Evolutionary conservation across 2,329 filamentous ascomycete species (phyloP), one percentile per base, ranked within the genome.

Genomic region (Fusarium redolens): DNA sequence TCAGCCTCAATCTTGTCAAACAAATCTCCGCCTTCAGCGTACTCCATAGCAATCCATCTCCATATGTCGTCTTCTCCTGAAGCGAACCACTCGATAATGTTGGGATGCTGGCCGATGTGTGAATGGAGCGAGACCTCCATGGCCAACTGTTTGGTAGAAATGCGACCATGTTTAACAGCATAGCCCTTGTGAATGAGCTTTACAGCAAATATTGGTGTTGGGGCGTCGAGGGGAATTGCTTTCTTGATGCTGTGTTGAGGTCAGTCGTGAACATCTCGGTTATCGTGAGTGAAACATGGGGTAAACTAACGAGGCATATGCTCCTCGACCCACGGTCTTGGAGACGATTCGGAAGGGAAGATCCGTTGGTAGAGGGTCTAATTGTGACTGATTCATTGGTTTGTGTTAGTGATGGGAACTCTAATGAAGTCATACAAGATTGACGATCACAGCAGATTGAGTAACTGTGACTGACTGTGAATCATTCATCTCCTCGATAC

Each of bases 1-100:
- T 99, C 96, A 22, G 96, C 95, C 84, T 99, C 97, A 77, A 99
- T 98, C 86, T 99, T 99, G 90, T 99, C 96, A 82, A 99, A 99
- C 12, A 99, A 87, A 80, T 99, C 96, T 15, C 96, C 96, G 45
- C 96, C 96, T 77, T 97, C 94, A 50, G 96, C 96, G 75, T 94
- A 92, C 82, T 99, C 96, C 95, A 99, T 98, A 43, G 95, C 96
- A 76, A 99, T 97, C 96, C 96, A 99, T 76, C 93, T 90, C 96
- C 96, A 99, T 22, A 92, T 84, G 0, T 87, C 79, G 80, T 99
- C 95, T 81, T 98, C 94, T 61, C 95, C 96, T 4, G 92, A 93
- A 45, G 92, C 92, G 77, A 97, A 95, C 88, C 94, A 98, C 79
- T 94, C 92, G 78, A 99, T 98, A 73, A 99, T 92, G 82, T 99